These are phyloP conservation scores for Coprinopsis marcescibilis DNA, from an alignment of 768 basidiomycete genomes.

Conservation along the genomic window DNA sequence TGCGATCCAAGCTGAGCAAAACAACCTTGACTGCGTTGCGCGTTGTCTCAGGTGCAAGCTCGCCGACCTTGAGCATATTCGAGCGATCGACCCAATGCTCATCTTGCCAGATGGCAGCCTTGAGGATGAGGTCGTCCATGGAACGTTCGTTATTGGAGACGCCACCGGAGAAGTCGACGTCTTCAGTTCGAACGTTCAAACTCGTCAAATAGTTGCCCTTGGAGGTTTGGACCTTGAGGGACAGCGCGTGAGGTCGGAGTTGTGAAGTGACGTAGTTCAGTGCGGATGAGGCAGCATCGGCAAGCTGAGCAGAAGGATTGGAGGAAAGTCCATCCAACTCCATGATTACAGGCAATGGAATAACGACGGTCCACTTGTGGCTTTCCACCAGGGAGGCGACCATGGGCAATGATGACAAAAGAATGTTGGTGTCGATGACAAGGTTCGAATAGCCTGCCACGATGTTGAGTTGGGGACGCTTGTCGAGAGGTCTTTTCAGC, in stretches of 20 bases:
- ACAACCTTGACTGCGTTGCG: slow-evolving; percentile 72
- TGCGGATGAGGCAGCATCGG: slow-evolving; percentile 67
- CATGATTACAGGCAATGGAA: slow-evolving; percentile 94
- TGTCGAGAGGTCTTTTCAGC: slow-evolving; percentile 21
- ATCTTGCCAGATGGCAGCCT: slow-evolving; percentile 89
- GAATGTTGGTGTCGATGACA: slow-evolving; percentile 92
- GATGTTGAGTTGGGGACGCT: slow-evolving; percentile 45
- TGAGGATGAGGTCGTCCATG: slow-evolving; percentile 94
- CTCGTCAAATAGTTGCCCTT: slow-evolving; percentile 90
- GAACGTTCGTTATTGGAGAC: slow-evolving; percentile 49
- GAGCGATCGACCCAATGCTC: slow-evolving; percentile 90
- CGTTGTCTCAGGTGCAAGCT: slow-evolving; percentile 29
- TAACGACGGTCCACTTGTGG: slow-evolving; percentile 77
- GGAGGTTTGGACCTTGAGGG: slow-evolving; percentile 92
- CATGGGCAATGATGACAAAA: slow-evolving; percentile 75
- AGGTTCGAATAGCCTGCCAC: slow-evolving; percentile 85
- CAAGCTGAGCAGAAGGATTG: slow-evolving; percentile 54
- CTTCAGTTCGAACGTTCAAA: slow-evolving; percentile 77
- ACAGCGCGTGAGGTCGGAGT: slow-evolving; percentile 65
- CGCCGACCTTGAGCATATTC: slow-evolving; percentile 48
- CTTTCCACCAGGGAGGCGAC: slow-evolving; percentile 75
- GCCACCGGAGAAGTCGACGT: slow-evolving; percentile 61
- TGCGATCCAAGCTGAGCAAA: slow-evolving; percentile 86
- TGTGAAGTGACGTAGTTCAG: slow-evolving; percentile 71
- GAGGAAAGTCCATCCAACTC: slow-evolving; percentile 88